phyloP scores from a whole-genome alignment of 257 asterid species.

The Solanum clarkiae region DNA sequence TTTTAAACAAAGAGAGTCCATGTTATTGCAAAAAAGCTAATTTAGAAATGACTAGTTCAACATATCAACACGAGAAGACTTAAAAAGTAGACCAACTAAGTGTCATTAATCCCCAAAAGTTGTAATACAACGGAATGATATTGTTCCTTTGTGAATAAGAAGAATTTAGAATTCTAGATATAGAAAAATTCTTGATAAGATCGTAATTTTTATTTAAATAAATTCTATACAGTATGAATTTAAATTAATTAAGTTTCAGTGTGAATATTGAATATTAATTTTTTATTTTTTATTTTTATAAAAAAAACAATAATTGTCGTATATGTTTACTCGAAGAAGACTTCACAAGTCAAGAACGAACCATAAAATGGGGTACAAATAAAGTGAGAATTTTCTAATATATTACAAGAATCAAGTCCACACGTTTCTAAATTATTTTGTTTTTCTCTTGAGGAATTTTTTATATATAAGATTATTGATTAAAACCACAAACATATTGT shows the following conservation, averaged over 20 bases:
- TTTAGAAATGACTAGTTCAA: neutral
- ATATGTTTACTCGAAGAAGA: neutral
- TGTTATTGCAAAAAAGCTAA: neutral
- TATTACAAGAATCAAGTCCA: neutral
- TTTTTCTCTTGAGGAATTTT: neutral
- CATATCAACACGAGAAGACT: neutral
- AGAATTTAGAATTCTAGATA: too few relatives aligned
- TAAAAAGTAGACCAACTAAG: neutral
- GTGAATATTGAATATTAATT: fast-evolving
- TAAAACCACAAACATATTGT: neutral
- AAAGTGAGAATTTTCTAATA: neutral
- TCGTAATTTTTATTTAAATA: fast-evolving
- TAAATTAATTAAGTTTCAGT: too few relatives aligned
- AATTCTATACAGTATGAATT: fast-evolving
- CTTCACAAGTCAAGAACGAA: neutral
- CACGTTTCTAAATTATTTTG: neutral
- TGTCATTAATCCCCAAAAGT: neutral
- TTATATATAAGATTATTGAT: neutral
- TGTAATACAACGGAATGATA: neutral
- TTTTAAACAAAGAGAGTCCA: neutral
- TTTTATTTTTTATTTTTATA: too few relatives aligned
- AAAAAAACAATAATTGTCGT: neutral
- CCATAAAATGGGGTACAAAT: neutral
- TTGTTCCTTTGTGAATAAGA: too few relatives aligned
- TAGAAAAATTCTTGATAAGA: fast-evolving